These are phyloP conservation scores for Fremontodendron californicum DNA, from an alignment of 345 rosid species.

Conservation along the genomic window DNA sequence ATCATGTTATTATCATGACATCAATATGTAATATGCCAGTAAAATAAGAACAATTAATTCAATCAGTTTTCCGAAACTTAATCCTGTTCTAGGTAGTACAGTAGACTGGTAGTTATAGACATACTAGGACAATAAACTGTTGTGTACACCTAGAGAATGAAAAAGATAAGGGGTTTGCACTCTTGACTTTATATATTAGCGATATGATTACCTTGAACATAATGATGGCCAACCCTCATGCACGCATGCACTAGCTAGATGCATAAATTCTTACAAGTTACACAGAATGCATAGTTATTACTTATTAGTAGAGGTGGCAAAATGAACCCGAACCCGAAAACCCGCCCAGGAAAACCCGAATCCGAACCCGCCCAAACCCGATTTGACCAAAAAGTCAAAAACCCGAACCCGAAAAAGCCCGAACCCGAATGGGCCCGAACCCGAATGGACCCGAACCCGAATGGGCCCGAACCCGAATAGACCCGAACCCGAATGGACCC, in stretches of 20 bases:
- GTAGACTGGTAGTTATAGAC: background rate
- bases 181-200: background rate
- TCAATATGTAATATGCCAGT: background rate
- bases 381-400: too few species aligned
- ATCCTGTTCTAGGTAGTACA: background rate
- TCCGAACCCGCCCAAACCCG: too few species aligned
- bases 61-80: background rate
- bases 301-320: too few species aligned
- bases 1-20: background rate
- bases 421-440: too few species aligned
- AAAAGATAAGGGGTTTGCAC: background rate
- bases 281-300: background rate
- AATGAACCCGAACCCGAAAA: too few species aligned
- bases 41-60: background rate
- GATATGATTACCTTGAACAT: background rate
- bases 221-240: background rate
- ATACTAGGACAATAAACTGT: too few species aligned
- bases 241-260: background rate
- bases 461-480: too few species aligned
- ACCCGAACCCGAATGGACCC: too few species aligned
- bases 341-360: too few species aligned
- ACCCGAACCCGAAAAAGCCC: too few species aligned
- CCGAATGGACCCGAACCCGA: too few species aligned
- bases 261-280: background rate
- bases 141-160: background rate